Base-by-base conservation (phyloP, 2,329 filamentous ascomycete species). In the Epichloe elymi region DNA sequence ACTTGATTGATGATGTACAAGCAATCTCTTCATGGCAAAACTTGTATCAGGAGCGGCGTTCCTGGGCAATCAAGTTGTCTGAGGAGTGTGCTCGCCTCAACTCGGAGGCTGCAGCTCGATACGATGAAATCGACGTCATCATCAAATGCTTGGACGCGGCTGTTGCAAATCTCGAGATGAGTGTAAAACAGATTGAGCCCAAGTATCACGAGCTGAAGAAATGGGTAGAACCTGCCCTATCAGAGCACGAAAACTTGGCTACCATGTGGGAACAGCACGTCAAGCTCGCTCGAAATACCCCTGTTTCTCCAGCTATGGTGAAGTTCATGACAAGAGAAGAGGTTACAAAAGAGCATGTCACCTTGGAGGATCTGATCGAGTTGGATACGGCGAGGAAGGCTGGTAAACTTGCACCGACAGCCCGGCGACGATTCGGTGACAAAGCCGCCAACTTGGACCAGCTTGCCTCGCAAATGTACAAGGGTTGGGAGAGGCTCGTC, bases 11-110 rank as follows among this genome's bases (percentile, higher is more conserved):
- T 42, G 82, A 90, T 61, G 83, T 88, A 55, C 87, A 85, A 54
- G 84, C 89, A 55, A 74, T 96, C 51, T 76, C 83, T 60, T 84
- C 89, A 79, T 98, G 93, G 91, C 86, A 88, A 64, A 80, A 83
- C 43, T 74, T 97, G 20, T 96, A 93, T 72, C 85, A 83, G 65
- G 78, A 83, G 53, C 83, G 93, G 53, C 81, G 84, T 59, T 75
- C 78, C 58, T 98, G 93, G 93, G 86, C 89, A 0, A 70, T 83
- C 49, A 74, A 74, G 39, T 70, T 94, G 36, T 76, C 85, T 6
- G 79, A 83, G 26, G 82, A 84, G 57, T 91, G 87, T 59, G 74
- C 74, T 47, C 71, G 71, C 47, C 83, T 88, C 71, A 80, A 82
- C 48, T 70, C 73, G 49, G 69, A 75, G 55, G 75, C 82, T 19